A percentile compares a stretch with the other conserved stretches of the same genome.
Conservation (phyloP, 1,284 basidiomycete genomes). For the Trichosporon sp. region DNA sequence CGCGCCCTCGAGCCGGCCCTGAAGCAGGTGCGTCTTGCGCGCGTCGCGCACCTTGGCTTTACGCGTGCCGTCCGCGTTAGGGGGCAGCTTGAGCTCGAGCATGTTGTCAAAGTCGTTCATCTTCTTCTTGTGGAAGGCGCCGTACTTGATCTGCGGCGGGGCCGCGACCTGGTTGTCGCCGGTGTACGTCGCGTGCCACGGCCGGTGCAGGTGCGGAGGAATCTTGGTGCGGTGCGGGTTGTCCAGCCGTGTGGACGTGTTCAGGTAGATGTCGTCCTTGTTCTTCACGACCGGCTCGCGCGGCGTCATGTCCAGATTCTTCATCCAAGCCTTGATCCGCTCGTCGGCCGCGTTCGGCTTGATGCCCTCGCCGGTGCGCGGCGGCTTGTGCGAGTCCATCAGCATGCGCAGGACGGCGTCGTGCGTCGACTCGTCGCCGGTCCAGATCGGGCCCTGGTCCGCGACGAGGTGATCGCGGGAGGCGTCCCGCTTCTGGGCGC, state of each 20-base stretch:
- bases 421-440: slow-evolving; percentile 65
- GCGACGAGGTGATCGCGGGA: slow-evolving; percentile 46
- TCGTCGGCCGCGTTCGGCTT: slow-evolving; percentile 61
- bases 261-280: background rate
- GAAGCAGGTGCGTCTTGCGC: slow-evolving; percentile 56
- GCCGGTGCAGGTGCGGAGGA: slow-evolving; percentile 45
- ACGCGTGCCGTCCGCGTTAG: slow-evolving; percentile 55
- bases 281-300: slow-evolving; percentile 11
- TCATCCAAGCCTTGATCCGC: slow-evolving; percentile 59
- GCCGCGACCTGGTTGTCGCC: slow-evolving; percentile 25
- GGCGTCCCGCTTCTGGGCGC: background rate
- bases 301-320: slow-evolving; percentile 38
- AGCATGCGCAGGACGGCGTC: slow-evolving; percentile 79
- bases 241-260: background rate
- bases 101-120: slow-evolving; percentile 32
- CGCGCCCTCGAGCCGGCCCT: slow-evolving; percentile 60
- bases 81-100: slow-evolving; percentile 41
- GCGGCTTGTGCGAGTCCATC: slow-evolving; percentile 75
- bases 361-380: slow-evolving; percentile 53
- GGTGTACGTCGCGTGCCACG: slow-evolving; percentile 47
- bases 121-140: slow-evolving; percentile 33
- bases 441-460: slow-evolving; percentile 55
- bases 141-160: slow-evolving; percentile 41
- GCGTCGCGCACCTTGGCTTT: slow-evolving; percentile 56
- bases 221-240: slow-evolving; percentile 39